Evolutionary conservation across 176 grass and related monocot species (phyloP), one percentile per base, ranked within the genome.

Genomic region (Dendrocalamus sinicus): DNA sequence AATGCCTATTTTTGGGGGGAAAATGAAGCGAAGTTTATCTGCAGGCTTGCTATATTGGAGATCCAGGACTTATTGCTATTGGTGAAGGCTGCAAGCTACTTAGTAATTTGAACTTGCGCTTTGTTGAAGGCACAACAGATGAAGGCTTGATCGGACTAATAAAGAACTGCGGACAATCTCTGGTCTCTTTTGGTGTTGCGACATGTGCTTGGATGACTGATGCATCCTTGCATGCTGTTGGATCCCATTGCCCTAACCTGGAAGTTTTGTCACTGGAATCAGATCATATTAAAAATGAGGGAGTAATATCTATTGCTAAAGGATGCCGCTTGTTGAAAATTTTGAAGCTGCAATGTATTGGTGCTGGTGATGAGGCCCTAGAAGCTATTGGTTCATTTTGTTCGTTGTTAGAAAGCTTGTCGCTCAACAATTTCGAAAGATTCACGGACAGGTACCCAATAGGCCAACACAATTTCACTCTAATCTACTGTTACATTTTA

Each of bases 31-130:
- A 41, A 78, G 17, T 46, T 85, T 82, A 57, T 88, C 45, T 87
- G 79, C 67, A 95, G 93, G 95, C 89, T 85, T 98, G 95, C 63
- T 95, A 93, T 83, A 81, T 95, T 92, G 87, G 95, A 89, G 93
- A 98, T 88, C 63, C 57, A 90, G 95, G 93, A 79, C 93, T 98
- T 58, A 83, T 90, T 89, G 91, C 95, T 51, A 84, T 98, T 8
- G 91, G 95, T 0, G 66, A 92, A 70, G 89, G 77, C 59, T 98
- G 95, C 85, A 95, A 89, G 76, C 81, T 84, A 44, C 91, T 98
- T 77, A 84, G 77, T 59, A 89, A 87, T 67, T 83, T 98, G 68
- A 98, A 85, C 73, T 26, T 98, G 63, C 85, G 83, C 17, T 92
- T 81, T 79, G 90, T 94, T 47, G 89, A 95, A 74, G 89, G 92